A percentile compares a stretch with the other conserved stretches of the same genome.
Conservation (phyloP, 306 rosid species). For the Cicer bijugum region DNA sequence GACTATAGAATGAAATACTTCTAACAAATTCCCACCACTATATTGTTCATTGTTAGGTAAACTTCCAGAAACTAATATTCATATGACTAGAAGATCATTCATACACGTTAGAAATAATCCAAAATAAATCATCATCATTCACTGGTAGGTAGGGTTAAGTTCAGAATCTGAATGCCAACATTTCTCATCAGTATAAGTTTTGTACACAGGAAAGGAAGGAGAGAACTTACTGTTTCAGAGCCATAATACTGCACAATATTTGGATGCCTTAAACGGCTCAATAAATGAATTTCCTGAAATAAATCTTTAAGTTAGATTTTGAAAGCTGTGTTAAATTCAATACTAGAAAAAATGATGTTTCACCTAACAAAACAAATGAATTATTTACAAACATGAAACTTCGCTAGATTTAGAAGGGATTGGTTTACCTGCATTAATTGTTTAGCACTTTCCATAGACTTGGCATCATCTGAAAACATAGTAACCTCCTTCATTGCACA, state of each 20-base stretch:
- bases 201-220: conserved; percentile 33
- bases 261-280: conserved; percentile 95
- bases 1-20: conserved; percentile 17
- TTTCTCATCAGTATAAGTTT: conserved; percentile 7
- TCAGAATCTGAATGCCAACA: conserved; percentile 32
- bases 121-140: conserved; percentile 17
- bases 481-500: conserved; percentile 99
- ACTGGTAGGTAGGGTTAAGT: conserved; percentile 19
- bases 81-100: conserved; percentile 31
- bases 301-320: conserved; percentile 46
- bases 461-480: conserved; percentile 94
- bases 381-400: conserved; percentile 5
- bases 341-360: conserved; percentile 41
- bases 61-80: conserved; percentile 30
- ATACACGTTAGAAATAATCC: conserved; percentile 16
- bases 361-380: conserved; percentile 16
- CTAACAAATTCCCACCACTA: conserved; percentile 29
- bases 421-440: conserved; percentile 86
- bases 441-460: conserved; percentile 93
- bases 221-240: conserved; percentile 75
- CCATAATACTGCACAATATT: conserved; percentile 98
- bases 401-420: conserved; percentile 21
- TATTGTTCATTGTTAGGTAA: conserved; percentile 25
- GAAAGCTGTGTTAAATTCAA: conserved; percentile 35
- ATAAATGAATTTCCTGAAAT: conserved; percentile 83